Evolutionary conservation across 106 monocot genomes (phyloP), one percentile per base, ranked within the genome.

Genomic region (Agapanthus africanus): DNA sequence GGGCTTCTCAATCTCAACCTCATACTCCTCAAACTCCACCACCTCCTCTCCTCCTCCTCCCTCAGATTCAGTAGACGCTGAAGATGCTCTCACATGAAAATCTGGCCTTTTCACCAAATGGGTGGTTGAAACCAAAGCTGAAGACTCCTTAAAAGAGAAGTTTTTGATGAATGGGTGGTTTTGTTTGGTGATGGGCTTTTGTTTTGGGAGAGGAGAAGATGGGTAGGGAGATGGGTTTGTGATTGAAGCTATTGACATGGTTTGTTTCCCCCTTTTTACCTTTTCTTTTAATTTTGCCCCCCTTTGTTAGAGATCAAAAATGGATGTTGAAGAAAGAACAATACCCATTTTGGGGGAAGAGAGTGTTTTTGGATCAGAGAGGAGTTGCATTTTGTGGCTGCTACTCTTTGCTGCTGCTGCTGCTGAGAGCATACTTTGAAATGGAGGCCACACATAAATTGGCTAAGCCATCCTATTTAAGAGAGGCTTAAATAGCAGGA

Each of bases 1-100:
- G 15, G 95, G 95, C 80, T 95, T 95, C 6, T 86, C 88, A 52
- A 95, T 41, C 14, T 77, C 91, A 1, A 95, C 91, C 74, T 90
- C 89, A 70, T 90, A 90, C 71, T 82, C 79, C 70, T 93, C 90
- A 25, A 77, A 80, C 67, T 69, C 32, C 40, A 68, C 77, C 19
- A 70, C 70, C 50, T 76, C 86, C 49, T 41, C 78, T 18, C 63
- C 83, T 33, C 69, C 81, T 0, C 75, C 81, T 37, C 83, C 78
- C 67, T 84, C 63, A 11, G 87, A 74, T 44, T 79, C 72, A 4
- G 82, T 84, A 30, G 66, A 1, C 2, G 76, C 80, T 2, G 82
- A 71, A 7, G 94, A 77, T 54, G 72, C 77, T 68, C 61, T 75
- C 33, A 15, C 59, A 8, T 72, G 46, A 42, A 80, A 69, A 1